A percentile compares a stretch with the other conserved stretches of the same genome.
These are phyloP conservation scores for Guadua angustifolia DNA, from an alignment of 176 grass and related monocot species.

Conservation along the genomic window DNA sequence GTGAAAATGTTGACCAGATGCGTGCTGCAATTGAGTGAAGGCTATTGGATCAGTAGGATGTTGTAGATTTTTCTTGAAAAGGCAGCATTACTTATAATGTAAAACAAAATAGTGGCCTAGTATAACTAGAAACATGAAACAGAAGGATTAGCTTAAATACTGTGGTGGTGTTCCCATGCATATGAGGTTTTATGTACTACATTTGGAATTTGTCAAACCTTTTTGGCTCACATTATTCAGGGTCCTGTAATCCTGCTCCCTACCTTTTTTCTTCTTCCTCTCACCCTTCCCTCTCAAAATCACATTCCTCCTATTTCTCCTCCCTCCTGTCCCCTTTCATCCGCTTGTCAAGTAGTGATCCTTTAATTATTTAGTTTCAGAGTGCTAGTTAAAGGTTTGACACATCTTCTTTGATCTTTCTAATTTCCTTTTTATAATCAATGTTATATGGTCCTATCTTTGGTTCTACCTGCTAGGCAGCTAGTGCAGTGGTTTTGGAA, in stretches of 20 bases:
- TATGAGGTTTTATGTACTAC: background rate
- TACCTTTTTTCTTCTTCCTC: background rate
- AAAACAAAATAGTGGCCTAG: background rate
- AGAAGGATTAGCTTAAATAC: background rate
- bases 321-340: background rate
- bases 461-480: background rate
- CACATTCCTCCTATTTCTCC: background rate
- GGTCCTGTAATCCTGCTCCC: background rate
- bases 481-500: conserved; percentile 7
- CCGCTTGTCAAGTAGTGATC: background rate
- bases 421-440: background rate
- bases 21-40: background rate
- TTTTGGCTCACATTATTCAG: background rate
- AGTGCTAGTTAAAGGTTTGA: background rate
- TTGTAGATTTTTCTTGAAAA: background rate
- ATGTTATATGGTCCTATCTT: conserved; percentile 15
- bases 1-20: background rate
- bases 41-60: background rate
- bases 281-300: background rate
- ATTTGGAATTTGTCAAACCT: background rate
- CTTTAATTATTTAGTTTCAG: conserved; percentile 13
- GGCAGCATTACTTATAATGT: background rate
- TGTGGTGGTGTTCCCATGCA: background rate
- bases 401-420: background rate
- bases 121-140: background rate